Evolutionary conservation across 148 eudicot species (phyloP).

Genomic region (Pharnaceum exiguum): DNA sequence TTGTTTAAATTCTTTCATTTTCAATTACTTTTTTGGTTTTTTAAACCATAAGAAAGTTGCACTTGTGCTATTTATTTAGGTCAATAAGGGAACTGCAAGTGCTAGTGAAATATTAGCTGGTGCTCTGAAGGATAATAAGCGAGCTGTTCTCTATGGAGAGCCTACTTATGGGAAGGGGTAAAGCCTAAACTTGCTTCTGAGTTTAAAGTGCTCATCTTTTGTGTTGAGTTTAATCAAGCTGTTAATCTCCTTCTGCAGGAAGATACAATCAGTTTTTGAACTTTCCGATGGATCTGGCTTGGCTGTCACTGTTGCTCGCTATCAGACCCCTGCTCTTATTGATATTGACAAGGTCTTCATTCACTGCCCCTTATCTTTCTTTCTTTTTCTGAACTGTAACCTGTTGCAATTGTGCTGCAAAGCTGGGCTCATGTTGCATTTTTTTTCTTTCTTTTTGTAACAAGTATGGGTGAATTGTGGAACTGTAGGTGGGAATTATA

Average conservation of each 20-base stretch:
- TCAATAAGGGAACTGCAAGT: conserved; percentile 99
- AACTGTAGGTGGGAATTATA: conserved; percentile 72
- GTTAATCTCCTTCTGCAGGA: conserved; percentile 33
- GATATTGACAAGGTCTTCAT: conserved; percentile 78
- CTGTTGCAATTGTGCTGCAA: neutral
- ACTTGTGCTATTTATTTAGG: conserved; percentile 41
- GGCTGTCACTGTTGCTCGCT: conserved; percentile 97
- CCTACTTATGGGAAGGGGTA: conserved; percentile 99
- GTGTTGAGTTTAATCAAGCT: neutral
- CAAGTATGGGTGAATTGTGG: neutral
- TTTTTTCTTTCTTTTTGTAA: neutral
- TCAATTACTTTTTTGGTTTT: neutral
- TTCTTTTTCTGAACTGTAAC: neutral
- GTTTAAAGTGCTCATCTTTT: neutral
- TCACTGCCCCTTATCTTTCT: neutral
- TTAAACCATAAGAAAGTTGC: neutral
- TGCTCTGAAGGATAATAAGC: conserved; percentile 94
- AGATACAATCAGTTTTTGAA: conserved; percentile 95
- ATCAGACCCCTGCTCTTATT: conserved; percentile 93
- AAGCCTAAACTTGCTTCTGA: neutral
- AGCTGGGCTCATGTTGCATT: neutral
- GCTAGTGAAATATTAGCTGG: conserved; percentile 99
- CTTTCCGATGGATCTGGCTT: conserved; percentile 98
- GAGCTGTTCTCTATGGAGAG: conserved; percentile 86
- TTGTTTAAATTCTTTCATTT: neutral